A percentile compares a stretch with the other conserved stretches of the same genome.
Evolutionary conservation across 2,329 filamentous ascomycete genomes (phyloP).

Genomic region (Chaetomium strumarium): DNA sequence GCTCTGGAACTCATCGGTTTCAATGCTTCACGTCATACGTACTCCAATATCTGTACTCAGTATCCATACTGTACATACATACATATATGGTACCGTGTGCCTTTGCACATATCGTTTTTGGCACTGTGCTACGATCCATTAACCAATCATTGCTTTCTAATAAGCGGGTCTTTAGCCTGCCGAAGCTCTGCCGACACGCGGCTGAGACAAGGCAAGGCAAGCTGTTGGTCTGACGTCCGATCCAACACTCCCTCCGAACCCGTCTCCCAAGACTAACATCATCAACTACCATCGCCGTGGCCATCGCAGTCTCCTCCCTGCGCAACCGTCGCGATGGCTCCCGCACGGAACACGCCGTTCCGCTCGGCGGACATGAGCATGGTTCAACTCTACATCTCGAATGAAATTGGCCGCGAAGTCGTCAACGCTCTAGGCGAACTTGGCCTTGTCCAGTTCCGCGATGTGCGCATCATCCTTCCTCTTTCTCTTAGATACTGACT

Average conservation of each 20-base stretch:
- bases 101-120: too few relatives aligned
- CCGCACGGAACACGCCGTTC: constrained; percentile 86
- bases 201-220: constrained; percentile 13
- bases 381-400: constrained; percentile 98
- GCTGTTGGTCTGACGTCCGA: constrained; percentile 1
- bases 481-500: not conserved
- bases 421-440: constrained; percentile 95
- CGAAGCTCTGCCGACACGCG: constrained; percentile 20
- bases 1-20: too few relatives aligned
- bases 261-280: not conserved
- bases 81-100: too few relatives aligned
- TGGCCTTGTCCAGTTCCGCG: constrained; percentile 92
- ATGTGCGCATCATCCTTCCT: constrained; percentile 55
- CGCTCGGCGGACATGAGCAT: constrained; percentile 99
- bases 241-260: not conserved
- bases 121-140: too few relatives aligned
- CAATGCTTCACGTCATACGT: too few relatives aligned
- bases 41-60: too few relatives aligned
- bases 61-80: too few relatives aligned
- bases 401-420: constrained; percentile 96
- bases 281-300: constrained; percentile 8
- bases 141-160: too few relatives aligned
- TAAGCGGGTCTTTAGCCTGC: not conserved
- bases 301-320: constrained; percentile 8
- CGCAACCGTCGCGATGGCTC: constrained; percentile 46